phyloP scores from a whole-genome alignment of 108 stramenopile genomes.

The Fistulifera pelliculosa region DNA sequence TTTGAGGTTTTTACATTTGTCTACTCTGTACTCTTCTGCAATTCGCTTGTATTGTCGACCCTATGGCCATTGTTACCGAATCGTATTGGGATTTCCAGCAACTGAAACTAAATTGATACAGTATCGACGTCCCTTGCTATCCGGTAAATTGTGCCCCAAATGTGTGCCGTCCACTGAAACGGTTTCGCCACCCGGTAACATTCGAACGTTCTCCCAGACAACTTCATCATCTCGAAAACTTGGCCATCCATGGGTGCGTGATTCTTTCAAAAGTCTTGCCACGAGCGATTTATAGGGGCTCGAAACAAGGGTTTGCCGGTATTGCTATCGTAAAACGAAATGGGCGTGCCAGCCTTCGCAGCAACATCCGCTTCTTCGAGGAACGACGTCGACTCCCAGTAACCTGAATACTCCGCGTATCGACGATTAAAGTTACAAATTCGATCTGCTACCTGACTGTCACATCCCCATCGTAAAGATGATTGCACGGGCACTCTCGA shows the following conservation, averaged over 20 bases:
- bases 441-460: constrained; percentile 53
- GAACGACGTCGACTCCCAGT: constrained; percentile 62
- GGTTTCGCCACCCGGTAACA: constrained; percentile 72
- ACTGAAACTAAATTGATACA: constrained; percentile 90
- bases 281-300: constrained; percentile 52
- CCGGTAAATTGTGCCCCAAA: constrained; percentile 73
- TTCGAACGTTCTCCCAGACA: constrained; percentile 82
- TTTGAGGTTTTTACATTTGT: too few species aligned
- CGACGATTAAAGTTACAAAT: constrained; percentile 74
- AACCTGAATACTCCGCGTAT: constrained; percentile 73
- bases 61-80: too few species aligned
- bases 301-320: constrained; percentile 67
- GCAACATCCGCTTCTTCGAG: constrained; percentile 24
- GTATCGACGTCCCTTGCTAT: constrained; percentile 74
- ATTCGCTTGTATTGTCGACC: too few species aligned
- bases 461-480: constrained; percentile 70
- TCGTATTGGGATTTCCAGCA: constrained; percentile 50
- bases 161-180: constrained; percentile 82
- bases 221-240: constrained; percentile 17
- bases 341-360: constrained; percentile 8
- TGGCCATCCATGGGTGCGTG: constrained; percentile 65
- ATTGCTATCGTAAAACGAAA: constrained; percentile 79
- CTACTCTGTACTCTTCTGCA: too few species aligned
- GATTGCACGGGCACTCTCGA: constrained; percentile 47
- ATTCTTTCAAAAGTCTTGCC: constrained; percentile 59